Base-by-base conservation (phyloP, 2,329 filamentous ascomycete species). In the Ophiocordyceps camponoti-leonardi region DNA sequence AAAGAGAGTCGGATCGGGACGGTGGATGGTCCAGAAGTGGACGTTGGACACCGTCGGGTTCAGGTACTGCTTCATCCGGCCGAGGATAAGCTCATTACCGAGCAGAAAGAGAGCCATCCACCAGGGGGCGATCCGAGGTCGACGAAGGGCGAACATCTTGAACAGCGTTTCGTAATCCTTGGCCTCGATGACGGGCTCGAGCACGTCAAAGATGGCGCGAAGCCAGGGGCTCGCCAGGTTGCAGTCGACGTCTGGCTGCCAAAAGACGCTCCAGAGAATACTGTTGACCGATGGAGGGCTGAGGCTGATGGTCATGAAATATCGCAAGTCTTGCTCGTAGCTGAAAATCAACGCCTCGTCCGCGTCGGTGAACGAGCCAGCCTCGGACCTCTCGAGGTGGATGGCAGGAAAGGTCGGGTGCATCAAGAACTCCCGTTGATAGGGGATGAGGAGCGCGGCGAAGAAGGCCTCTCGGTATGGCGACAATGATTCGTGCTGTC, bases 201-300 rank as follows among this genome's bases (percentile, higher is more conserved):
- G 23, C 5, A 47, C 46, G 39, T 46, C 42, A 14, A 49, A 46
- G 35, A 47, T 48, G 10, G 46, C 47, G 20, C 41, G 47, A 13
- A 54, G 44, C 52, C 53, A 55, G 4, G 52, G 50, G 39, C 53
- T 51, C 4, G 52, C 52, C 26, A 52, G n/a, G 41, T 54, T 54
- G 46, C 52, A 55, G 41, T 49, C 40, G n/a, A 55, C 41, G 20
- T 51, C 51, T 26, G 51, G 52, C 30, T 54, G 52, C 53, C 52
- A 55, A 42, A 39, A 44, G 31, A 40, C 18, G 26, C 41, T 43
- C 41, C 41, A 43, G 18, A 43, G 23, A 5, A 18, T 31, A 2
- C 14, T n/a, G 7, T 16, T 23, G 41, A 43, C 22, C 13, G 41
- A 31, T 4, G 26, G 12, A 11, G 41, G 41, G 23, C 28, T 23